These are phyloP conservation scores for Silene uniflora DNA, from an alignment of 148 eudicot genomes.

Conservation along the genomic window DNA sequence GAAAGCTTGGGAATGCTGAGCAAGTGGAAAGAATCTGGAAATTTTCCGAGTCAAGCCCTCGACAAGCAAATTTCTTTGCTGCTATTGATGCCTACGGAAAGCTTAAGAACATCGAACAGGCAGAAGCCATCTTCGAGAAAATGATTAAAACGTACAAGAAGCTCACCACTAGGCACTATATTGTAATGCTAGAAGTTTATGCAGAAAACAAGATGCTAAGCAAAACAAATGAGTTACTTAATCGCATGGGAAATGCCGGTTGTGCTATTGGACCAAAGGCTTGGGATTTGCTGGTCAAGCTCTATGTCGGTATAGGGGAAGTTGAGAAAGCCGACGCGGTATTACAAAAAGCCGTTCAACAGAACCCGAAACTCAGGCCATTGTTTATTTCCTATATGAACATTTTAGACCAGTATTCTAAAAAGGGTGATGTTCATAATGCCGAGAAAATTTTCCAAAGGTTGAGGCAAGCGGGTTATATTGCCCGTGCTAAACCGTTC, in stretches of 20 bases:
- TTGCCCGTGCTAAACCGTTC: slow-evolving; percentile 40
- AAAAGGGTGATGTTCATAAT: slow-evolving; percentile 71
- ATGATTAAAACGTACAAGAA: slow-evolving; percentile 32
- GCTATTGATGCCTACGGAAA: slow-evolving; percentile 82
- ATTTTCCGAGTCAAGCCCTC: slow-evolving; percentile 40
- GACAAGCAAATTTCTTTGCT: slow-evolving; percentile 43
- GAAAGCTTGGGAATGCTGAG: slow-evolving; percentile 56
- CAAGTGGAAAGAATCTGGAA: slow-evolving; percentile 78
- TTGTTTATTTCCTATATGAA: slow-evolving; percentile 50
- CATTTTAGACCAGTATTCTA: slow-evolving; percentile 65
- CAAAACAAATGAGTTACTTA: slow-evolving; percentile 74
- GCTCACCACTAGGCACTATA: slow-evolving; percentile 43
- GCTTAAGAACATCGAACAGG: slow-evolving; percentile 55
- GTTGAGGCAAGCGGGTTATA: slow-evolving; percentile 72
- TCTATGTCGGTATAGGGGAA: slow-evolving; percentile 72
- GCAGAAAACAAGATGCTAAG: slow-evolving; percentile 64
- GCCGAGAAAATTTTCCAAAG: slow-evolving; percentile 69
- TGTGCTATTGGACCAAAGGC: slow-evolving; percentile 54
- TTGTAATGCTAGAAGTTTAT: slow-evolving; percentile 55
- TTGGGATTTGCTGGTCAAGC: slow-evolving; percentile 79
- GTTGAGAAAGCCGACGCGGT: slow-evolving; percentile 79
- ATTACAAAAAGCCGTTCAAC: slow-evolving; percentile 48
- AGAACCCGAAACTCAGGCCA: slow-evolving; percentile 37
- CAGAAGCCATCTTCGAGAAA: slow-evolving; percentile 59
- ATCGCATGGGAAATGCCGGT: slow-evolving; percentile 62